These are phyloP conservation scores for Sporothrix globosa DNA, from an alignment of 2,329 filamentous ascomycete species.

Conservation along the genomic window DNA sequence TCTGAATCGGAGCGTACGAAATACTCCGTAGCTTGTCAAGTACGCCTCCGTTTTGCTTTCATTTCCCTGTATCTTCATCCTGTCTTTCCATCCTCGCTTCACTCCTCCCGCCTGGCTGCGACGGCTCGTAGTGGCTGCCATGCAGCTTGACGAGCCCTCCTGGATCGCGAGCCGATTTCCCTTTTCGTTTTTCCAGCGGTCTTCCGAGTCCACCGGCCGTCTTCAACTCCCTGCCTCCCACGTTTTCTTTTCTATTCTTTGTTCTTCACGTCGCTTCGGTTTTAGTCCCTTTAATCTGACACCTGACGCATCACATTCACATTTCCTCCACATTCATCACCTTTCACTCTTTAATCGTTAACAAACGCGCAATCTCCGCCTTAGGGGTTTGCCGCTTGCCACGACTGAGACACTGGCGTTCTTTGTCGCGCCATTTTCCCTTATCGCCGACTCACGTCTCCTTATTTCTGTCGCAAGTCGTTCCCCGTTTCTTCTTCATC, in stretches of 20 bases:
- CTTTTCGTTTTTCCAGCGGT: background rate
- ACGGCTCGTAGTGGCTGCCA: too few species aligned
- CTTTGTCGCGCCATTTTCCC: background rate
- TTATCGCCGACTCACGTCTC: too few species aligned
- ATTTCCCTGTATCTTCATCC: too few species aligned
- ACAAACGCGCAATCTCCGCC: too few species aligned
- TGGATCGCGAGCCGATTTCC: background rate
- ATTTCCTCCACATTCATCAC: background rate
- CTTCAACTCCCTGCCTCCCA: constrained; percentile 19
- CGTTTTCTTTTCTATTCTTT: constrained; percentile 1
- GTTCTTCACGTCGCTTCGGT: background rate
- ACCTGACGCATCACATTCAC: background rate
- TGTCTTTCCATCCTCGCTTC: too few species aligned
- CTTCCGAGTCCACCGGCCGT: background rate
- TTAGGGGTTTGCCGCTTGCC: too few species aligned
- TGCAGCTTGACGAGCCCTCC: too few species aligned
- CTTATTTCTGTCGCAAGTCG: background rate
- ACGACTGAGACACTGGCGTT: background rate
- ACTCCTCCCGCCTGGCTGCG: too few species aligned
- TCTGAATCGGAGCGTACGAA: too few species aligned
- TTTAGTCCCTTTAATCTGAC: background rate
- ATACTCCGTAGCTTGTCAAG: too few species aligned
- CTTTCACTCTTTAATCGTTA: background rate
- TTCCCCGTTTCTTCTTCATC: background rate
- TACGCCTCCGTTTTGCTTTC: too few species aligned